phyloP scores from a whole-genome alignment of 2,329 filamentous ascomycete genomes.

The Phaeosphaeriaceae sp. region DNA sequence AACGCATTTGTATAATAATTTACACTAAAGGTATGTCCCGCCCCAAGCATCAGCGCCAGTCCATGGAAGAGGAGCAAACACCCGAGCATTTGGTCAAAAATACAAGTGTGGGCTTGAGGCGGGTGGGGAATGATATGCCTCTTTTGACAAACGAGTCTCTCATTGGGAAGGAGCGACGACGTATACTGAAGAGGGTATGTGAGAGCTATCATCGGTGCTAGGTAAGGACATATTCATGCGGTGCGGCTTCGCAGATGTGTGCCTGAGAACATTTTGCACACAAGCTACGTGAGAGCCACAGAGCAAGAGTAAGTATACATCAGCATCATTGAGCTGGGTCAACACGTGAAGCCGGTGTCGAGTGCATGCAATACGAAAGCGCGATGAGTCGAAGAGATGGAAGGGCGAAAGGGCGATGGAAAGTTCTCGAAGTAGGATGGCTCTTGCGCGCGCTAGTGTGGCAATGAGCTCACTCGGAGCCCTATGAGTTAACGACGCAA shows the following conservation, averaged over 20 bases:
- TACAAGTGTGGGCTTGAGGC: conserved; percentile 27
- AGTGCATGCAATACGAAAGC: not conserved
- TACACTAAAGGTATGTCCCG: conserved; percentile 17
- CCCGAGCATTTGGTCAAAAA: conserved; percentile 40
- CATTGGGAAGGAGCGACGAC: conserved; percentile 40
- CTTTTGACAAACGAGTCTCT: conserved; percentile 44
- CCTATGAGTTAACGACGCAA: no score
- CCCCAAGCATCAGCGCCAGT: conserved; percentile 28
- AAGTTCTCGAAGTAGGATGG: conserved; percentile 25
- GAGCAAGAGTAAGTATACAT: no score
- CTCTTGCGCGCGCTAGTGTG: conserved; percentile 24
- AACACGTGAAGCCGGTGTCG: not conserved
- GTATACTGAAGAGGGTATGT: conserved; percentile 41
- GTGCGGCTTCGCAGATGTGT: no score
- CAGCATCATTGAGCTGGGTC: no score
- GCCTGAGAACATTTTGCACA: no score
- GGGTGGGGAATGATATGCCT: conserved; percentile 31
- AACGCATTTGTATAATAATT: no score
- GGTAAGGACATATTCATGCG: no score
- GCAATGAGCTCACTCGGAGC: conserved; percentile 27
- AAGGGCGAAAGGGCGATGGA: conserved; percentile 31
- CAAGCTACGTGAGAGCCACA: no score
- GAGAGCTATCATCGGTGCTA: no score
- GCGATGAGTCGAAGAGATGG: conserved; percentile 9
- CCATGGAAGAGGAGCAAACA: conserved; percentile 24